Conservation (phyloP, 306 rosid genomes). For the Parietaria judaica region DNA sequence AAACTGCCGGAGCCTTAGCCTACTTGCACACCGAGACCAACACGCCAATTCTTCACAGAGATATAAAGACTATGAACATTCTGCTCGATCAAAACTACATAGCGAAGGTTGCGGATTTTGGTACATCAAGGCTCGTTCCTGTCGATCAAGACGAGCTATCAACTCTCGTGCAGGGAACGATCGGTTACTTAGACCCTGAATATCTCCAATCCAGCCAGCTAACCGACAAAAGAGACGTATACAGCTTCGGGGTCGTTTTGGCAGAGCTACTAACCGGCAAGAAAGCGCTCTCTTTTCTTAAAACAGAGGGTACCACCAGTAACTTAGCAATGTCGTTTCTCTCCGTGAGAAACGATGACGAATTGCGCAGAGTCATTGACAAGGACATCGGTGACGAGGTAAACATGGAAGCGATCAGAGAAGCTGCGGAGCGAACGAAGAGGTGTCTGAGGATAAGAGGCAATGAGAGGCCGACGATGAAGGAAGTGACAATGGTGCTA, state of each 20-base stretch:
- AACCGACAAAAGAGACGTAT: constrained; percentile 35
- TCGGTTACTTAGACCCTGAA: constrained; percentile 42
- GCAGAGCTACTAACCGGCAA: constrained; percentile 28
- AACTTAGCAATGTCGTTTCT: constrained; percentile 33
- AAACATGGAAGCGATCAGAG: not conserved
- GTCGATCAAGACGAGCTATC: constrained; percentile 15
- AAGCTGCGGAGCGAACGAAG: constrained; percentile 1
- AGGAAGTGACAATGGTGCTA: constrained; percentile 6
- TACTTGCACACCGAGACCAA: constrained; percentile 61
- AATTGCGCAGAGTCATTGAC: not conserved
- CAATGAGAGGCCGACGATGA: not conserved
- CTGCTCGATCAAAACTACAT: constrained; percentile 26
- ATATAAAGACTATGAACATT: constrained; percentile 26
- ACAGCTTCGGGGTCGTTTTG: constrained; percentile 37
- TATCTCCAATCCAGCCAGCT: constrained; percentile 20
- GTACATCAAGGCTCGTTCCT: constrained; percentile 24
- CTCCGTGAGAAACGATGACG: not conserved
- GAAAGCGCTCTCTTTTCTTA: constrained; percentile 24
- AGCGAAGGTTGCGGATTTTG: constrained; percentile 42
- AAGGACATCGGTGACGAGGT: not conserved
- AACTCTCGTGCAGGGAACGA: constrained; percentile 34
- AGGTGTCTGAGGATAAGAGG: constrained; percentile 10
- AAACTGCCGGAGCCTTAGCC: constrained; percentile 69
- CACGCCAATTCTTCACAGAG: constrained; percentile 37
- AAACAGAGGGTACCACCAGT: constrained; percentile 11